These are phyloP conservation scores for Sesbania bispinosa DNA, from an alignment of 306 rosid species.

Conservation along the genomic window DNA sequence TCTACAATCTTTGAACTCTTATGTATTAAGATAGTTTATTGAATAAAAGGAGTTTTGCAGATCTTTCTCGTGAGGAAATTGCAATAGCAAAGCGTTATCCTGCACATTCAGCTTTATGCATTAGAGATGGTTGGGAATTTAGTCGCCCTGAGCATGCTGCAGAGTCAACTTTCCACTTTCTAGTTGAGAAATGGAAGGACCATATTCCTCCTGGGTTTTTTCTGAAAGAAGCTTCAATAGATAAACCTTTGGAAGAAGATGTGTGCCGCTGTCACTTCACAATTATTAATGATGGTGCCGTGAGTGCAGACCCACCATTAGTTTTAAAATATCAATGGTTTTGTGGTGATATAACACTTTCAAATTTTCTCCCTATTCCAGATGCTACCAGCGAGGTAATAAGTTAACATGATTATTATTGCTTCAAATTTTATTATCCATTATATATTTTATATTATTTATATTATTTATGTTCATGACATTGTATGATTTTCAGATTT, in stretches of 20 bases:
- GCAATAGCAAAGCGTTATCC: slow-evolving; percentile 83
- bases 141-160: slow-evolving; percentile 72
- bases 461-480: not conserved
- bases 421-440: slow-evolving; percentile 25
- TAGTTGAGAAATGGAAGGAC: slow-evolving; percentile 86
- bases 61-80: slow-evolving; percentile 77
- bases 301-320: slow-evolving; percentile 42
- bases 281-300: slow-evolving; percentile 53
- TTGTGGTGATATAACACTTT: slow-evolving; percentile 66
- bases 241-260: slow-evolving; percentile 90
- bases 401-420: slow-evolving; percentile 5
- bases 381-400: slow-evolving; percentile 83
- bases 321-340: slow-evolving; percentile 87
- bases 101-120: slow-evolving; percentile 77
- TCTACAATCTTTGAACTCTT: slow-evolving; percentile 20
- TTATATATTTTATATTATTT: too few species aligned
- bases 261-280: slow-evolving; percentile 77
- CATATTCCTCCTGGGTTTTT: slow-evolving; percentile 62
- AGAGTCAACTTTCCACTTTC: slow-evolving; percentile 80
- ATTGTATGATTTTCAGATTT: slow-evolving; percentile 50
- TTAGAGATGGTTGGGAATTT: slow-evolving; percentile 96
- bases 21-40: slow-evolving; percentile 10
- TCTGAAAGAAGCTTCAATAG: slow-evolving; percentile 76
- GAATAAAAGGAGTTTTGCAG: slow-evolving; percentile 44
- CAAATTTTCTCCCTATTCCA: slow-evolving; percentile 61